Evolutionary conservation across 176 grass and related monocot species (phyloP), one percentile per base, ranked within the genome.

Genomic region (Triticum timopheevii): DNA sequence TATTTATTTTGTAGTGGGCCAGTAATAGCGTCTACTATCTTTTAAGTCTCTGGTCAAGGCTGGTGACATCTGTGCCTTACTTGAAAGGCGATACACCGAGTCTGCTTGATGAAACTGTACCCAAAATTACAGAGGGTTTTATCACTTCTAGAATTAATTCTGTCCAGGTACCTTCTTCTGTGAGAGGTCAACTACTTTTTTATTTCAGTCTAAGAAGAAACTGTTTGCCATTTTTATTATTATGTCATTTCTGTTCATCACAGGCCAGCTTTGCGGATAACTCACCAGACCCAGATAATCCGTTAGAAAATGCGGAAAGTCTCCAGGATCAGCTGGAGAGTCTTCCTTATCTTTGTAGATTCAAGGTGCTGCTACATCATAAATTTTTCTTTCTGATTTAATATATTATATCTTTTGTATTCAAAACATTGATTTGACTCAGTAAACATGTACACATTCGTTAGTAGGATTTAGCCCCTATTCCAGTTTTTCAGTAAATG

Each of bases 331-430:
- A 99, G 78, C 74, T 99, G 59, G 97, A 99, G 76, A 94, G 93
- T 88, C 93, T 99, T 88, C 97, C 97, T 83, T 97, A 97, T 75
- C 97, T 99, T 85, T 97, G 94, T 80, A 93, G 97, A 94, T 99
- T 99, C 76, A 91, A 99, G 97, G 97, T 91, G 58, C 27, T 68
- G 67, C 81, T 70, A 86, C 4, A 30, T 58, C 69, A 73, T 56
- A 65, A 39, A 23, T 86, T 82, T 66, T 90, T 13, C 42, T 80
- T 73, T 78, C 59, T 87, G 3, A 33, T 82, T 80, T 86, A n/a
- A 40, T 24, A 11, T 70, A 8, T 35, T 5, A 36, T 6, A 73
- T 25, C 50, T 92, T 65, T 49, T 61, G 34, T 88, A 52, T 84
- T 12, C 59, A 76, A 68, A 61, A 61, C 30, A 61, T 65, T 83